Evolutionary conservation across 179 eudicot species (phyloP).

Genomic region (Monotropa hypopitys): DNA sequence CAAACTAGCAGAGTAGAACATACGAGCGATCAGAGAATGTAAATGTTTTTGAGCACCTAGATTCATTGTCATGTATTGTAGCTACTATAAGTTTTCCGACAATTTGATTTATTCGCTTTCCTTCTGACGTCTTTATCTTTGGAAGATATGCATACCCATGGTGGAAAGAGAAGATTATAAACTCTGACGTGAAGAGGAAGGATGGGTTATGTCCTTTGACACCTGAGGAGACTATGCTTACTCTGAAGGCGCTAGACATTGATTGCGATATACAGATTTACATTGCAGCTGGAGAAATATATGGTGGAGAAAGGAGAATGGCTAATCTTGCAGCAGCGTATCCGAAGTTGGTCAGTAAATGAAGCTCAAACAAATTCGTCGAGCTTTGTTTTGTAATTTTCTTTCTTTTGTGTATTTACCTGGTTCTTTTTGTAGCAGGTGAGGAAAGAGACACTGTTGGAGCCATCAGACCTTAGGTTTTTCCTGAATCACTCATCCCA

Average conservation of each 20-base stretch:
- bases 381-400: neutral
- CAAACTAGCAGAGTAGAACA: neutral
- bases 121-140: slow-evolving; percentile 2
- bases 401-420: neutral
- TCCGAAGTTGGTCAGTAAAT: slow-evolving; percentile 44
- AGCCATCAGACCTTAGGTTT: slow-evolving; percentile 43
- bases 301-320: slow-evolving; percentile 59
- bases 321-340: slow-evolving; percentile 43
- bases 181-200: slow-evolving; percentile 52
- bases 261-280: slow-evolving; percentile 48
- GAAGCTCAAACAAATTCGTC: neutral
- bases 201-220: slow-evolving; percentile 64
- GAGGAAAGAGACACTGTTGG: slow-evolving; percentile 53
- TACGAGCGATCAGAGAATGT: neutral
- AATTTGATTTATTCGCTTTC: neutral
- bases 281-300: slow-evolving; percentile 65
- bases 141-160: slow-evolving; percentile 62
- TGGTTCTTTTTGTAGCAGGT: slow-evolving; percentile 24
- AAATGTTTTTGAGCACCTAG: neutral
- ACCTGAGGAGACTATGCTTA: slow-evolving; percentile 55
- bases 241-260: slow-evolving; percentile 44
- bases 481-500: slow-evolving; percentile 71
- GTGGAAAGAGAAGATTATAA: slow-evolving; percentile 70
- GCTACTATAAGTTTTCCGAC: neutral
- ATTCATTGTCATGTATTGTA: neutral